phyloP scores from a whole-genome alignment of 345 rosid genomes.

The Lepidium sativum region DNA sequence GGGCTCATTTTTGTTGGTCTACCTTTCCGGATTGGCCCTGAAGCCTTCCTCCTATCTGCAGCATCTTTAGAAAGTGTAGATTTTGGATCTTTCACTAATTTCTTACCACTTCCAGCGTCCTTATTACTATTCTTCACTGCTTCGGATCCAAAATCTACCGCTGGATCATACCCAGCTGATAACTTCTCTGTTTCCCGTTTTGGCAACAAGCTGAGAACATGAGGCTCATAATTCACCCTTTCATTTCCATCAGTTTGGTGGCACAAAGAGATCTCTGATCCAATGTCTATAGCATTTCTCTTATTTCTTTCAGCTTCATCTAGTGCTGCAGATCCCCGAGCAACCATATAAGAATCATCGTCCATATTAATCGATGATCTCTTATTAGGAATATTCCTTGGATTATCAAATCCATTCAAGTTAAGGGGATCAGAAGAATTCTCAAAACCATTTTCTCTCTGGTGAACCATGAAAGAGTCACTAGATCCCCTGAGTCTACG shows the following conservation, averaged over 20 bases:
- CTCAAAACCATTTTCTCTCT: constrained; percentile 32
- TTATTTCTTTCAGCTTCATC: constrained; percentile 38
- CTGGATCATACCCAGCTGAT: constrained; percentile 59
- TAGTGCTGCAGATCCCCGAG: constrained; percentile 35
- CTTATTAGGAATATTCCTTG: constrained; percentile 32
- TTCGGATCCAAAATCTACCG: constrained; percentile 64
- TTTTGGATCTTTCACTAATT: constrained; percentile 51
- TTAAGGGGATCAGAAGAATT: constrained; percentile 42
- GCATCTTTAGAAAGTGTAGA: constrained; percentile 39
- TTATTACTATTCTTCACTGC: constrained; percentile 38
- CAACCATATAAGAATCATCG: constrained; percentile 81
- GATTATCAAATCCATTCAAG: constrained; percentile 42
- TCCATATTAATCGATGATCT: constrained; percentile 43
- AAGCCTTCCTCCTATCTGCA: constrained; percentile 54
- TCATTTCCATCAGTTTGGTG: constrained; percentile 35
- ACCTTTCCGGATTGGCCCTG: constrained; percentile 72
- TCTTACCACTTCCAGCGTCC: constrained; percentile 41
- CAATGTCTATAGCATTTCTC: constrained; percentile 48
- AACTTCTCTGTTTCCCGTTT: constrained; percentile 56
- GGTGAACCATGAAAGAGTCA: constrained; percentile 41
- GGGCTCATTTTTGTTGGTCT: constrained; percentile 78
- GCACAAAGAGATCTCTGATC: constrained; percentile 49
- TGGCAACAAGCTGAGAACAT: constrained; percentile 69
- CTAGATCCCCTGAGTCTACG: constrained; percentile 40
- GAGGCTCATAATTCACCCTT: constrained; percentile 61